Percentiles rank a stretch among this genome's conserved stretches.
phyloP scores from a whole-genome alignment of 169 alveolate species.

The Hepatocystis sp. region DNA sequence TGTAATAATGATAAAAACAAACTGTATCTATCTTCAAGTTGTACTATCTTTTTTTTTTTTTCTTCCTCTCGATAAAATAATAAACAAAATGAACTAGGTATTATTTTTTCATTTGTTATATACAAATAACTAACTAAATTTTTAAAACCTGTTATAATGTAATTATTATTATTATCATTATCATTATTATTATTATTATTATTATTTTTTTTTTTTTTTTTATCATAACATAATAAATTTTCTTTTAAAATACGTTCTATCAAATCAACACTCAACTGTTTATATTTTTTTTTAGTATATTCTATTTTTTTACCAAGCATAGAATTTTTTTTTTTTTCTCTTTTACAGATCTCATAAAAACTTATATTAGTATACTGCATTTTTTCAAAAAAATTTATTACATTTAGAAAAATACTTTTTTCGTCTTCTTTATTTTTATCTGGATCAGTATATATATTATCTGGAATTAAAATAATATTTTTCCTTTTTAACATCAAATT shows the following conservation, averaged over 20 bases:
- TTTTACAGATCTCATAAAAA: conserved; percentile 50
- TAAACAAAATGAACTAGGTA: conserved; percentile 35
- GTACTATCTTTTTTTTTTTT: background rate
- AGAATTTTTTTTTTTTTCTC: conserved; percentile 68
- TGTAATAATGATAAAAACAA: conserved; percentile 12
- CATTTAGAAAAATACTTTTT: conserved; percentile 1
- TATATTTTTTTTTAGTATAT: conserved; percentile 56
- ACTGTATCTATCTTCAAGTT: background rate
- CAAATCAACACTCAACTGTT: conserved; percentile 47
- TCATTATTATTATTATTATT: too few relatives aligned
- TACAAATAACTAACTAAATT: conserved; percentile 12
- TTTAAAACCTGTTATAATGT: conserved; percentile 37
- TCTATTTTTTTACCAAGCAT: conserved; percentile 73
- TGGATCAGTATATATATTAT: conserved; percentile 1
- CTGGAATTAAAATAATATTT: conserved; percentile 35
- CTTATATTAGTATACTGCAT: conserved; percentile 32
- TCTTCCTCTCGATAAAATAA: conserved; percentile 1
- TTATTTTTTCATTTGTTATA: conserved; percentile 20
- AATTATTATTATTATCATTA: too few relatives aligned
- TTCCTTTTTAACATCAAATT: conserved; percentile 6
- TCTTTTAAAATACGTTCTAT: conserved; percentile 56
- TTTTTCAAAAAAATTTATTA: conserved; percentile 55
- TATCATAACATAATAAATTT: too few relatives aligned
- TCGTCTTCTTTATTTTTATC: background rate
- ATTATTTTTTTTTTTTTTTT: too few relatives aligned